A percentile compares a stretch with the other conserved stretches of the same genome.
Evolutionary conservation across 2,329 filamentous ascomycete genomes (phyloP).

Genomic region (Pestalotiopsis sp.): DNA sequence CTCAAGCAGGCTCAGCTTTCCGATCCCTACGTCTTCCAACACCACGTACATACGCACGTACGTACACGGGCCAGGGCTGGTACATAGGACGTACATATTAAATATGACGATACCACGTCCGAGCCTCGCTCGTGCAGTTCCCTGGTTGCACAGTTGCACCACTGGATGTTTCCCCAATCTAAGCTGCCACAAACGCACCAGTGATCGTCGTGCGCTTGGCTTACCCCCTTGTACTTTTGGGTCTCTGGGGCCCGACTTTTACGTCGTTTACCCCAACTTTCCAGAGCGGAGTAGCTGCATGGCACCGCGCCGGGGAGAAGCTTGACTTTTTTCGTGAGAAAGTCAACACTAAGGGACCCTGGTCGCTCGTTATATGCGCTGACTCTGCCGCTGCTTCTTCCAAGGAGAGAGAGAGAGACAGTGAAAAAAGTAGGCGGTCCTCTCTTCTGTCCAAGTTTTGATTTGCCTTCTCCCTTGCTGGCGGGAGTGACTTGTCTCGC

Average conservation of each 20-base stretch:
- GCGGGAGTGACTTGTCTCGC: not conserved
- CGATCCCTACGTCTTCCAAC: not conserved
- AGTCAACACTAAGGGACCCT: conserved; percentile 8
- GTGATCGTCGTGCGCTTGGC: conserved; percentile 14
- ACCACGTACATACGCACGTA: not conserved
- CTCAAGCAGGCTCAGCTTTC: not conserved
- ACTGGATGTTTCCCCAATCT: conserved; percentile 15
- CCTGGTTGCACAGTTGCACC: conserved; percentile 8
- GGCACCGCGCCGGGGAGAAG: conserved; percentile 7
- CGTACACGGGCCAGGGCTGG: not conserved
- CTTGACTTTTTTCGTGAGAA: conserved; percentile 9
- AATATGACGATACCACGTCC: conserved; percentile 8
- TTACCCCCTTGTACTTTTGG: conserved; percentile 3
- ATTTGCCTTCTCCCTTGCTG: not conserved
- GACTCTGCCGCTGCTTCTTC: not conserved
- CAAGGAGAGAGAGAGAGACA: not conserved
- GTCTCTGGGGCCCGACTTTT: not conserved
- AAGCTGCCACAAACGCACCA: conserved; percentile 15
- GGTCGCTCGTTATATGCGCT: not conserved
- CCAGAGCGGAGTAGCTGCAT: conserved; percentile 14
- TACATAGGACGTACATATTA: not conserved
- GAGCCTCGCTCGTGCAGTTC: conserved; percentile 5
- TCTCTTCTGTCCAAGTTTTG: not conserved
- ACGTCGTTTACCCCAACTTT: conserved; percentile 15
- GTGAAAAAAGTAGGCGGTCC: not conserved